Evolutionary conservation across 2,329 filamentous ascomycete genomes (phyloP).

Genomic region (Aspergillus brasiliensis): DNA sequence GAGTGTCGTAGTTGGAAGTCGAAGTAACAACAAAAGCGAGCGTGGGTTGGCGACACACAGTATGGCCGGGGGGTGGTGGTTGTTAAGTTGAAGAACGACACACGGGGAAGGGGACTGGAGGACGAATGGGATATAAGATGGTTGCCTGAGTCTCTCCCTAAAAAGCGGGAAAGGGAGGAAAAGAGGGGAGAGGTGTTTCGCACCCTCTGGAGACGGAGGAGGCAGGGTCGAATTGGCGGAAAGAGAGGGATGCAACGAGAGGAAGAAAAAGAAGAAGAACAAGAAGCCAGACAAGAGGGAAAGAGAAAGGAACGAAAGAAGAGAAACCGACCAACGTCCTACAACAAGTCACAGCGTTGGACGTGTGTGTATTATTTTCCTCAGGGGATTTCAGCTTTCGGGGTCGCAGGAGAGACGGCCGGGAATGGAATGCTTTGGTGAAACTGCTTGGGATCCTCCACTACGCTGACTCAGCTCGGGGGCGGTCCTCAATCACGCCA

Average conservation of each 20-base stretch:
- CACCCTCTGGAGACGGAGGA: constrained; percentile 6
- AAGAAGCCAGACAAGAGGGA: constrained; percentile 7
- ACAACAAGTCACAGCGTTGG: constrained; percentile 1
- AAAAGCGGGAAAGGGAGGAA: constrained; percentile 4
- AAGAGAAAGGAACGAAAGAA: constrained; percentile 10
- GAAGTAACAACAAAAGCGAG: constrained; percentile 28
- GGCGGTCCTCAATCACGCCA: neutral
- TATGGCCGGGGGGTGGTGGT: constrained; percentile 24
- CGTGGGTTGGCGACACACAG: constrained; percentile 36
- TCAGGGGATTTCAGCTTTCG: constrained; percentile 5
- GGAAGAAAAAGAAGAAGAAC: constrained; percentile 7
- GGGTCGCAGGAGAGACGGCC: constrained; percentile 24
- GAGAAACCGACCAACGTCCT: neutral
- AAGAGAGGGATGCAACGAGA: constrained; percentile 9
- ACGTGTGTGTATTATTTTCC: constrained; percentile 17
- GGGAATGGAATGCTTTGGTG: constrained; percentile 20
- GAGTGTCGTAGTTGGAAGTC: constrained; percentile 16
- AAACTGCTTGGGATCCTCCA: constrained; percentile 16
- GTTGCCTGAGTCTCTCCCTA: constrained; percentile 15
- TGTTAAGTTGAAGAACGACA: constrained; percentile 8
- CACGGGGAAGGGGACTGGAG: constrained; percentile 2
- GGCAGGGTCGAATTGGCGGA: constrained; percentile 1
- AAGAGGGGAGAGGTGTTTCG: constrained; percentile 7
- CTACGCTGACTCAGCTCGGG: constrained; percentile 23
- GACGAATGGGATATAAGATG: constrained; percentile 5